Percentiles rank a stretch among this genome's conserved stretches.
These are phyloP conservation scores for Sugiyamaella pinicola DNA, from an alignment of 1,139 yeast species.

Conservation along the genomic window DNA sequence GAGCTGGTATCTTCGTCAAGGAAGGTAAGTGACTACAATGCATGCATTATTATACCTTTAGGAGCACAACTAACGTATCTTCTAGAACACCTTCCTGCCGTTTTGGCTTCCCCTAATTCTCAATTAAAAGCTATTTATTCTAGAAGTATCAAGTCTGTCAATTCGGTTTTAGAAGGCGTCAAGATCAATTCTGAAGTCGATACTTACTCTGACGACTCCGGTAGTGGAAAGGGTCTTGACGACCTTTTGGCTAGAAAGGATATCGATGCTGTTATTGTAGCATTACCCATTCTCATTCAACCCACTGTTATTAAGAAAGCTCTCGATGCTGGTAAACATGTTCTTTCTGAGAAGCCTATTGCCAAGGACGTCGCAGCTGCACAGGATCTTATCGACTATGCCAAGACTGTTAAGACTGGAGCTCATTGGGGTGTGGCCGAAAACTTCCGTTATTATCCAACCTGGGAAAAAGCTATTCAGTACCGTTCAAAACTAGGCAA, in stretches of 20 bases:
- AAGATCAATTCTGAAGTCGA: slow-evolving; percentile 17
- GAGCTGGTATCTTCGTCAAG: slow-evolving; percentile 32
- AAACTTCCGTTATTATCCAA: slow-evolving; percentile 25
- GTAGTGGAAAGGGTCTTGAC: slow-evolving; percentile 22
- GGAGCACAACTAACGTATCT: slow-evolving; percentile 3
- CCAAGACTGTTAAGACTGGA: slow-evolving; percentile 18
- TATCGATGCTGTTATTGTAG: slow-evolving; percentile 30
- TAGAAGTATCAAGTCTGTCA: slow-evolving; percentile 26
- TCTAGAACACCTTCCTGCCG: slow-evolving; percentile 31
- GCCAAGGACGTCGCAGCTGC: slow-evolving; percentile 29
- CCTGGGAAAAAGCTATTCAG: slow-evolving; percentile 22
- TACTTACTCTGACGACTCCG: slow-evolving; percentile 26
- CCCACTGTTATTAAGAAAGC: slow-evolving; percentile 28
- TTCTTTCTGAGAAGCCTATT: slow-evolving; percentile 30
- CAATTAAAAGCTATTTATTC: slow-evolving; percentile 32
- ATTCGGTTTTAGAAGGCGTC: slow-evolving; percentile 21
- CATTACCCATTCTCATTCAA: slow-evolving; percentile 28
- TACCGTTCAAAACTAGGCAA: slow-evolving; percentile 23
- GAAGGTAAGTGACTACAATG: slow-evolving; percentile 23
- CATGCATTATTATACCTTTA: neutral
- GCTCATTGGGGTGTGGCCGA: slow-evolving; percentile 26
- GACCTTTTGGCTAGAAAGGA: slow-evolving; percentile 28
- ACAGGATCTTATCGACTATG: slow-evolving; percentile 22
- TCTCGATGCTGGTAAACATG: slow-evolving; percentile 30
- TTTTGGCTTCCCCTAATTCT: slow-evolving; percentile 24